Evolutionary conservation across 352 stramenopile species (phyloP).

Genomic region (Pythium graminicola): DNA sequence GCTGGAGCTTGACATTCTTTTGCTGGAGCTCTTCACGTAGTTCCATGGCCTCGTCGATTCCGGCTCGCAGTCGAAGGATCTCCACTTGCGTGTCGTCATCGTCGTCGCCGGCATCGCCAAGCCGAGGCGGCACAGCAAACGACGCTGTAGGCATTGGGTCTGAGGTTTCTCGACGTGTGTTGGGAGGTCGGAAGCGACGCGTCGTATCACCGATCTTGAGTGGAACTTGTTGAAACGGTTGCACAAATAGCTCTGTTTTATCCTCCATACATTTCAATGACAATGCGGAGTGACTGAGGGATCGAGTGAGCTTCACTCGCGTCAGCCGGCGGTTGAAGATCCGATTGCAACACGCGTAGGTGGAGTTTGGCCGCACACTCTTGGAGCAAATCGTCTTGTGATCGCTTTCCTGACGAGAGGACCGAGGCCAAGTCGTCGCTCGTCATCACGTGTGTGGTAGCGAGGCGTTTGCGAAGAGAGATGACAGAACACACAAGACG

Average conservation of each 20-base stretch:
- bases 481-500: slow-evolving; percentile 6
- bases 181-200: slow-evolving; percentile 4
- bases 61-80: slow-evolving; percentile 33
- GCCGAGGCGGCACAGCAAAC: neutral
- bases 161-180: no score
- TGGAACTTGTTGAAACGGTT: neutral
- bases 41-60: slow-evolving; percentile 48
- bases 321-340: neutral
- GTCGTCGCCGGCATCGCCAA: slow-evolving; percentile 23
- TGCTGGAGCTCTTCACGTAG: slow-evolving; percentile 63
- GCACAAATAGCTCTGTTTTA: neutral
- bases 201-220: neutral
- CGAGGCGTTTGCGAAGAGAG: slow-evolving; percentile 5
- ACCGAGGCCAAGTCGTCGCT: neutral
- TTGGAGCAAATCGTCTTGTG: neutral
- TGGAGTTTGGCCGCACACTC: neutral
- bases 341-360: neutral
- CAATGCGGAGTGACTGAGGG: neutral
- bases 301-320: neutral
- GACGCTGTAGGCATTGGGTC: neutral
- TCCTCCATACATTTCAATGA: neutral
- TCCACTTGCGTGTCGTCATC: slow-evolving; percentile 44
- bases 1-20: slow-evolving; percentile 74
- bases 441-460: neutral
- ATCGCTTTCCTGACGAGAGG: neutral